phyloP scores from a whole-genome alignment of 1,139 yeast species.

The Wickerhamomyces sp. region DNA sequence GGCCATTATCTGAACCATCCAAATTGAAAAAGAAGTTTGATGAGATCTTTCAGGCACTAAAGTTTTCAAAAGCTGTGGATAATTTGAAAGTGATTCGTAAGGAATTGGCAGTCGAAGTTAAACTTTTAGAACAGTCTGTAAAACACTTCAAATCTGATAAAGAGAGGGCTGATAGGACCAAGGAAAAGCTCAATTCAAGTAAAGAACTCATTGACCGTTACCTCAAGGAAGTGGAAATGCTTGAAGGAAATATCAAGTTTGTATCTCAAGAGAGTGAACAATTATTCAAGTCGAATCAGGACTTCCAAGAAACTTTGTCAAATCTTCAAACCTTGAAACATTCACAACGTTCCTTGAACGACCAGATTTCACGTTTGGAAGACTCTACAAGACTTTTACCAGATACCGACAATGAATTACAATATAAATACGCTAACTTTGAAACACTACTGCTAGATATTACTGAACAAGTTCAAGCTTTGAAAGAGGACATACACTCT shows the following conservation, averaged over 20 bases:
- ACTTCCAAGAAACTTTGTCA: slow-evolving; percentile 68
- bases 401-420: slow-evolving; percentile 47
- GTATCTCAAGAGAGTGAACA: slow-evolving; percentile 56
- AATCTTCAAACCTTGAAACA: slow-evolving; percentile 54
- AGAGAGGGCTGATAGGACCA: slow-evolving; percentile 61
- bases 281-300: slow-evolving; percentile 74
- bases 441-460: slow-evolving; percentile 40
- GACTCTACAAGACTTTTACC: slow-evolving; percentile 42
- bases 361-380: slow-evolving; percentile 45
- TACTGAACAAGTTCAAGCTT: slow-evolving; percentile 25
- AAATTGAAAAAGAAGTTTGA: slow-evolving; percentile 87
- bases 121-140: slow-evolving; percentile 71
- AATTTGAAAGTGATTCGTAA: slow-evolving; percentile 70
- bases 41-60: slow-evolving; percentile 93
- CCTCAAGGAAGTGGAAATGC: slow-evolving; percentile 42
- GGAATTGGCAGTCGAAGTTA: slow-evolving; percentile 71
- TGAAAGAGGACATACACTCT: slow-evolving; percentile 20
- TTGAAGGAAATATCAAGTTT: slow-evolving; percentile 45
- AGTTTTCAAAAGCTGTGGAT: slow-evolving; percentile 87
- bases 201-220: slow-evolving; percentile 40
- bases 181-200: slow-evolving; percentile 42
- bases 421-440: slow-evolving; percentile 49
- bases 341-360: slow-evolving; percentile 38
- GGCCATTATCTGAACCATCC: slow-evolving; percentile 96
- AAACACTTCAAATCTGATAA: slow-evolving; percentile 70